Percentiles rank a stretch among this genome's conserved stretches.
These are phyloP conservation scores for Colletotrichum chlorophyti DNA, from an alignment of 2,329 filamentous ascomycete genomes.

Conservation along the genomic window DNA sequence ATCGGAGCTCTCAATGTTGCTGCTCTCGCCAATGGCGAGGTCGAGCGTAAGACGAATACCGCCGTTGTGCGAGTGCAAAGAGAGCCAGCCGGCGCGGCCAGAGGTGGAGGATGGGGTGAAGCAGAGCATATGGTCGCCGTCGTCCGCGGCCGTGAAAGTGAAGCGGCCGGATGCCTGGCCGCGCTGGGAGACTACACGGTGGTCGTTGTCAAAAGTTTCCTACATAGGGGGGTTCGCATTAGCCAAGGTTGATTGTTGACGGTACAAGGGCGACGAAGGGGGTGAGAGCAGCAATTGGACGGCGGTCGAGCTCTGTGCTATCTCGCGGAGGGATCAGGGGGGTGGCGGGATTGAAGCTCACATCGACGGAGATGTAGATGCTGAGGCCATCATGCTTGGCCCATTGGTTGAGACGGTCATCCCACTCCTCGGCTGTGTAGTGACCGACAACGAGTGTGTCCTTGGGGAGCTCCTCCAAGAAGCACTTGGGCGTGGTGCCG, in stretches of 20 bases:
- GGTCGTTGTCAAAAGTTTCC: constrained; percentile 97
- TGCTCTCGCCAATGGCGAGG: constrained; percentile 92
- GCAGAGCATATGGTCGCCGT: constrained; percentile 96
- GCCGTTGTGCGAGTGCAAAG: constrained; percentile 68
- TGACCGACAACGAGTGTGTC: constrained; percentile 95
- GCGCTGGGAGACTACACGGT: constrained; percentile 90
- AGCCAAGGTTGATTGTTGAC: constrained; percentile 14
- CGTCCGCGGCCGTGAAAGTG: constrained; percentile 93
- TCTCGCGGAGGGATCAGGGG: constrained; percentile 1
- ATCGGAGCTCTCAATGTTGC: constrained; percentile 90
- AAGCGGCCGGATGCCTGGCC: constrained; percentile 81
- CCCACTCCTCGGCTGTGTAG: constrained; percentile 86
- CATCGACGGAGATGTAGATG: constrained; percentile 91
- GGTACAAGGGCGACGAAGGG: not conserved
- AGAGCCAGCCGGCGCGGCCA: constrained; percentile 75
- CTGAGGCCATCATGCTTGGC: constrained; percentile 75
- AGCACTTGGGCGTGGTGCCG: constrained; percentile 85
- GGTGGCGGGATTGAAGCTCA: constrained; percentile 52
- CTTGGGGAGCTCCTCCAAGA: constrained; percentile 97
- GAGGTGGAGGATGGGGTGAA: constrained; percentile 84
- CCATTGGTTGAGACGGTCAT: constrained; percentile 73
- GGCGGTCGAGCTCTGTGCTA: not conserved
- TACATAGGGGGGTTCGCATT: constrained; percentile 40
- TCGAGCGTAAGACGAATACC: constrained; percentile 87
- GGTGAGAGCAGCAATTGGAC: not conserved